phyloP scores from a whole-genome alignment of 2,329 filamentous ascomycete genomes.

The Exophiala xenobiotica region DNA sequence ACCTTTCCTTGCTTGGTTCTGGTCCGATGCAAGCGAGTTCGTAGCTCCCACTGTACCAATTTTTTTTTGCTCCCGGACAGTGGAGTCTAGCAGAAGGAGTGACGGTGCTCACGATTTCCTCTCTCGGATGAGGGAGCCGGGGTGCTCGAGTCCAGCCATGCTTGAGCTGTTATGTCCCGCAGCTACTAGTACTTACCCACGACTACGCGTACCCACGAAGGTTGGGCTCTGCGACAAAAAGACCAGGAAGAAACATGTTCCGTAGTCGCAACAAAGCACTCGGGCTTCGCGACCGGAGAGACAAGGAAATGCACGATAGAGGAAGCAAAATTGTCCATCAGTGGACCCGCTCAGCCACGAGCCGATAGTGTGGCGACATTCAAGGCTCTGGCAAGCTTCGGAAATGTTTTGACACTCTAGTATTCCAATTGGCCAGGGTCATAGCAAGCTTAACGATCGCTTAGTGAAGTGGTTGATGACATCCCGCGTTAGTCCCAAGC shows the following conservation, averaged over 20 bases:
- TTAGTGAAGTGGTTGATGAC: neutral
- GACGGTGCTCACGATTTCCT: neutral
- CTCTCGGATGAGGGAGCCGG: constrained; percentile 1
- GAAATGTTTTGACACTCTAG: neutral
- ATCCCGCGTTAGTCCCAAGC: neutral
- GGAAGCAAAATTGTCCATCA: constrained; percentile 1
- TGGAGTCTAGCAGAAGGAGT: neutral
- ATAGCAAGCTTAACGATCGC: neutral
- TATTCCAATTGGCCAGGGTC: neutral
- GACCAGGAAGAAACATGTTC: neutral
- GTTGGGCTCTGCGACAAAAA: too few relatives aligned
- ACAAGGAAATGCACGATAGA: neutral
- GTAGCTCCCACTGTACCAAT: neutral
- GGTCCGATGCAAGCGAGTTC: neutral
- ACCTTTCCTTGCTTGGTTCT: constrained; percentile 1
- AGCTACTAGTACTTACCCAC: too few relatives aligned
- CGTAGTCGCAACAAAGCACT: neutral
- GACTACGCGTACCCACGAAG: too few relatives aligned
- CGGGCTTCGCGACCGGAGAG: neutral
- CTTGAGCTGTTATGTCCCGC: neutral
- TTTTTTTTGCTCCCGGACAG: neutral
- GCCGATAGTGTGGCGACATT: neutral
- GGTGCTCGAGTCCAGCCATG: neutral
- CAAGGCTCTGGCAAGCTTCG: neutral
- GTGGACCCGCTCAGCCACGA: neutral